Evolutionary conservation across 306 rosid genomes (phyloP), one percentile per base, ranked within the genome.

Genomic region (Quercus berberidifolia): DNA sequence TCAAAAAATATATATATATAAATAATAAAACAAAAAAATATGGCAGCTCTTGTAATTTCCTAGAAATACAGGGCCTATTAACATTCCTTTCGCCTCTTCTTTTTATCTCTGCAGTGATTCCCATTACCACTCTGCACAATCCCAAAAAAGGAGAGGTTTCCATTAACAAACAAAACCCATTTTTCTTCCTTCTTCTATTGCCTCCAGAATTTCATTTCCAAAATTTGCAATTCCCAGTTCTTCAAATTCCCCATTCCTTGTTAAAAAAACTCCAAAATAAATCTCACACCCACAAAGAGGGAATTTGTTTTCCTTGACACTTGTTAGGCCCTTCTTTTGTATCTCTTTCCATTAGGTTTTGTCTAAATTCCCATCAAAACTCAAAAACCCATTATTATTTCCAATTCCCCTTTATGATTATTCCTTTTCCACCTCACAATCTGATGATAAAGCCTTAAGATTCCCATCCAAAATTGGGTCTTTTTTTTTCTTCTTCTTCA

Each of bases 351-450:
- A 18, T 67, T 67, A 1, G 72, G 52, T 69, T 41, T 43, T 33
- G 54, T 49, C 17, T 41, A 41, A 41, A 8, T 49, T 49, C 15
- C 69, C 46, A 1, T 9, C 68, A 63, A 28, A 19, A 79, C 35
- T 6, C 55, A 55, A 60, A 14, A 77, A 51, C 79, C 81, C 54
- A 49, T 13, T 13, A 49, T 49, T 49, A 11, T 12, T 49, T 49
- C 54, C 54, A 49, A 49, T 3, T 13, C 54, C 83, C 82, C 82
- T 92, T 80, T 86, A 94, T 91, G 95, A 82, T 90, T 88, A 76
- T 55, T 69, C 65, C 75, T 85, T 82, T 33, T 14, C 65, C 19
- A 17, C 63, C 56, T 46, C 33, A 54, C 74, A 76, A 73, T 76
- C 87, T 76, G 55, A 69, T 79, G 46, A 41, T 78, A 75, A 49